phyloP scores from a whole-genome alignment of 768 basidiomycete genomes.

The Chlorophyllum brunneum region DNA sequence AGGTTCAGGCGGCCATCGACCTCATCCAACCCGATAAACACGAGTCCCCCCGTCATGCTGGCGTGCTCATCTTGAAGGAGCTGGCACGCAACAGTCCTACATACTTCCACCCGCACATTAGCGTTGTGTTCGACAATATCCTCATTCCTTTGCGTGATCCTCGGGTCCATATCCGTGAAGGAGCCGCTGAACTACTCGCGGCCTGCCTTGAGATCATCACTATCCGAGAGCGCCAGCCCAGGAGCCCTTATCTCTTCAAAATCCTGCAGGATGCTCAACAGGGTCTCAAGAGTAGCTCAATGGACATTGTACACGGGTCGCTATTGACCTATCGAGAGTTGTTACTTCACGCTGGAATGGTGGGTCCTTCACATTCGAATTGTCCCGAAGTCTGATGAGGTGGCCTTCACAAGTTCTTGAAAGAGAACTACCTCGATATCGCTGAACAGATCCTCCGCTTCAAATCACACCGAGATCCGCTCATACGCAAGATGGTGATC shows the following conservation, averaged over 20 bases:
- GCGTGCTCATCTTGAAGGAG: constrained; percentile 91
- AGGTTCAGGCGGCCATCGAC: constrained; percentile 81
- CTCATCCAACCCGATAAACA: constrained; percentile 74
- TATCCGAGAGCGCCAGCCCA: constrained; percentile 62
- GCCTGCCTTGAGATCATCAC: constrained; percentile 88
- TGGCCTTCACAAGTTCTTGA: constrained; percentile 63
- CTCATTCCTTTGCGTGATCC: constrained; percentile 86
- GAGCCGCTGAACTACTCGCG: constrained; percentile 90
- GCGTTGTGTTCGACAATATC: constrained; percentile 88
- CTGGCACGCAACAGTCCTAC: constrained; percentile 84
- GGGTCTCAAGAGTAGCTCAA: constrained; percentile 73
- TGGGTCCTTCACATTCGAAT: constrained; percentile 34
- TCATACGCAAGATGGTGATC: constrained; percentile 93
- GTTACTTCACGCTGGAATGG: constrained; percentile 91
- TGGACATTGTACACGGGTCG: constrained; percentile 91
- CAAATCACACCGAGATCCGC: constrained; percentile 79
- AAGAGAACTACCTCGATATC: constrained; percentile 78
- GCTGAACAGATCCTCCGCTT: constrained; percentile 90
- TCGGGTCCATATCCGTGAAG: constrained; percentile 87
- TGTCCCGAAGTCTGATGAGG: neutral
- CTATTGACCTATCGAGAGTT: constrained; percentile 89
- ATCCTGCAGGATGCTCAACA: constrained; percentile 87
- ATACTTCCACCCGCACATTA: constrained; percentile 86
- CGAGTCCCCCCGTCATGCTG: constrained; percentile 87
- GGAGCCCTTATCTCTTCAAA: constrained; percentile 65